Conservation (phyloP, 2,329 filamentous ascomycete genomes). For the Plectosphaerella plurivora region DNA sequence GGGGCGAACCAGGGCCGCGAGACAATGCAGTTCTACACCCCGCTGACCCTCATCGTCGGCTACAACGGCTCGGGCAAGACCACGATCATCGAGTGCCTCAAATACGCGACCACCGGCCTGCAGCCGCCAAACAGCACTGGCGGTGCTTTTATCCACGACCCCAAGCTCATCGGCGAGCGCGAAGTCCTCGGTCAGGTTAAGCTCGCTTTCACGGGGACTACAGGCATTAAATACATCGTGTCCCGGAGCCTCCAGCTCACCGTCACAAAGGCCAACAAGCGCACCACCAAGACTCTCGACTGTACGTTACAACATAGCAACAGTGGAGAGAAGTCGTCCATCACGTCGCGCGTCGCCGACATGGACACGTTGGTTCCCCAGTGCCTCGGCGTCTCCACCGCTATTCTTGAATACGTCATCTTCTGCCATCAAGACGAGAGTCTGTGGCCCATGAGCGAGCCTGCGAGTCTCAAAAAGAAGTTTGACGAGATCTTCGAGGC, state of each 20-base stretch:
- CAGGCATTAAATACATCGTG: constrained; percentile 74
- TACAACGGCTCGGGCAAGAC: constrained; percentile 98
- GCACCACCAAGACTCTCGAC: constrained; percentile 79
- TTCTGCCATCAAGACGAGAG: constrained; percentile 99
- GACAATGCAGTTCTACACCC: constrained; percentile 82
- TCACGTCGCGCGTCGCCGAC: constrained; percentile 77
- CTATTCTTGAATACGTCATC: constrained; percentile 90
- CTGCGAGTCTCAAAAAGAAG: constrained; percentile 78
- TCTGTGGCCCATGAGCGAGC: constrained; percentile 92
- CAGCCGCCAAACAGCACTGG: constrained; percentile 86
- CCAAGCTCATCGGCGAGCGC: constrained; percentile 84
- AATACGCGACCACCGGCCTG: constrained; percentile 94
- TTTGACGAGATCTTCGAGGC: constrained; percentile 99
- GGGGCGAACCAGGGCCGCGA: constrained; percentile 64
- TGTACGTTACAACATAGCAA: constrained; percentile 70
- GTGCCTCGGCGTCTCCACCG: constrained; percentile 82
- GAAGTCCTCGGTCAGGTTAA: constrained; percentile 90
- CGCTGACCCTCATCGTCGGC: constrained; percentile 92
- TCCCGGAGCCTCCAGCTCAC: constrained; percentile 82
- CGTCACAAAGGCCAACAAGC: constrained; percentile 55
- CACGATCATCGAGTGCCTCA: constrained; percentile 97
- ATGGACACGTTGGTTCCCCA: constrained; percentile 80
- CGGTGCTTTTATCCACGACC: constrained; percentile 94
- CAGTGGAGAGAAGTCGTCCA: constrained; percentile 72
- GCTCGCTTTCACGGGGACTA: constrained; percentile 76